A percentile compares a stretch with the other conserved stretches of the same genome.
These are phyloP conservation scores for Pichia insulana DNA, from an alignment of 805 yeast species.

Conservation along the genomic window DNA sequence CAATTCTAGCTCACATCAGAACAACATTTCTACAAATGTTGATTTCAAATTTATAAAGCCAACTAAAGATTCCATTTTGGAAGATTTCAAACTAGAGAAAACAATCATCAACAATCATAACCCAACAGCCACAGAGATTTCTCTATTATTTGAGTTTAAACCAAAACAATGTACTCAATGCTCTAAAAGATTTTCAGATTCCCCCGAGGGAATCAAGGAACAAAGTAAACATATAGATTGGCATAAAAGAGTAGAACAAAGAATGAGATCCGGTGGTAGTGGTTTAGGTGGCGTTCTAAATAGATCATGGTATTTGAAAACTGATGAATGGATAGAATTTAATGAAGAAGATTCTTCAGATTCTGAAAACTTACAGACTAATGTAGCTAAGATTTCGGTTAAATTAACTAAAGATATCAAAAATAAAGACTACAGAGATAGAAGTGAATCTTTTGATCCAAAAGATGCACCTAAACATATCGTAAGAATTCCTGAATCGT, in stretches of 20 bases:
- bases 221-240: conserved; percentile 78
- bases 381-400: conserved; percentile 8
- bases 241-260: conserved; percentile 90
- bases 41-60: conserved; percentile 15
- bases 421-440: conserved; percentile 2
- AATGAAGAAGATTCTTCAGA: conserved; percentile 58
- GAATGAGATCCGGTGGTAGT: conserved; percentile 34
- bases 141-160: conserved; percentile 45
- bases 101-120: conserved; percentile 31
- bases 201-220: conserved; percentile 42
- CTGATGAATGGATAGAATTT: conserved; percentile 63
- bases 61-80: conserved; percentile 15
- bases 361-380: conserved; percentile 17
- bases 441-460: conserved; percentile 19
- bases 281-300: conserved; percentile 51
- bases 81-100: conserved; percentile 24
- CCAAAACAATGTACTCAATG: conserved; percentile 83
- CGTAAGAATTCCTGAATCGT: conserved; percentile 60
- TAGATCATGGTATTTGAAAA: conserved; percentile 74
- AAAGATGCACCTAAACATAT: conserved; percentile 29
- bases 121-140: conserved; percentile 27
- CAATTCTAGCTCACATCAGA: neutral
- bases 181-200: conserved; percentile 72
- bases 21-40: conserved; percentile 14
- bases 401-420: conserved; percentile 12